These are phyloP conservation scores for Cyclostephanos invisitatus DNA, from an alignment of 108 stramenopile genomes.

Conservation along the genomic window DNA sequence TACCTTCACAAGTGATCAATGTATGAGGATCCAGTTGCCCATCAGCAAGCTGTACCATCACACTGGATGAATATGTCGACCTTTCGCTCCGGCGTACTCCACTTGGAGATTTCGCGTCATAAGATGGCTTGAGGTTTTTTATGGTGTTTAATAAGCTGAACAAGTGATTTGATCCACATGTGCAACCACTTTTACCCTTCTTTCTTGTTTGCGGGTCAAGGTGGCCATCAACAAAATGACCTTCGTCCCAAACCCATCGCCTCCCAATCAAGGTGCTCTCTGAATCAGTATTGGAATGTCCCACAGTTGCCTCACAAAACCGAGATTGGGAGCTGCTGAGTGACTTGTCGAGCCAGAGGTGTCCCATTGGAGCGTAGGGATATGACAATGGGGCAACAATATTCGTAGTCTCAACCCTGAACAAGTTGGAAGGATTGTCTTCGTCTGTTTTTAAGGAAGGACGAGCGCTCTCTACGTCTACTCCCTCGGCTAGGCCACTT, in stretches of 20 bases:
- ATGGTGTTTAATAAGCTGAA: background rate
- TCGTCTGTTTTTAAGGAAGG: background rate
- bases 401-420: background rate
- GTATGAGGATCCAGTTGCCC: constrained; percentile 48
- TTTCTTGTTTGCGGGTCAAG: constrained; percentile 9
- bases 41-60: constrained; percentile 30
- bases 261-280: constrained; percentile 43
- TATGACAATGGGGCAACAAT: constrained; percentile 3
- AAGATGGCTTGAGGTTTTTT: constrained; percentile 6
- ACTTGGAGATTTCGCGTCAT: constrained; percentile 10
- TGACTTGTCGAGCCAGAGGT: constrained; percentile 33
- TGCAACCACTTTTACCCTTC: constrained; percentile 12
- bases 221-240: constrained; percentile 35
- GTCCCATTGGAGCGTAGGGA: constrained; percentile 42
- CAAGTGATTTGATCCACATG: constrained; percentile 30
- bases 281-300: constrained; percentile 9
- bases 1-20: constrained; percentile 35
- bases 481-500: background rate
- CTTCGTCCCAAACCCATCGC: constrained; percentile 47
- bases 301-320: background rate
- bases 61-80: constrained; percentile 24
- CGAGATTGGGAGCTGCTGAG: constrained; percentile 9
- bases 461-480: background rate
- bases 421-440: background rate
- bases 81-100: constrained; percentile 33